Evolutionary conservation across 2,329 filamentous ascomycete species (phyloP).

Genomic region (Aureobasidium pullulans): DNA sequence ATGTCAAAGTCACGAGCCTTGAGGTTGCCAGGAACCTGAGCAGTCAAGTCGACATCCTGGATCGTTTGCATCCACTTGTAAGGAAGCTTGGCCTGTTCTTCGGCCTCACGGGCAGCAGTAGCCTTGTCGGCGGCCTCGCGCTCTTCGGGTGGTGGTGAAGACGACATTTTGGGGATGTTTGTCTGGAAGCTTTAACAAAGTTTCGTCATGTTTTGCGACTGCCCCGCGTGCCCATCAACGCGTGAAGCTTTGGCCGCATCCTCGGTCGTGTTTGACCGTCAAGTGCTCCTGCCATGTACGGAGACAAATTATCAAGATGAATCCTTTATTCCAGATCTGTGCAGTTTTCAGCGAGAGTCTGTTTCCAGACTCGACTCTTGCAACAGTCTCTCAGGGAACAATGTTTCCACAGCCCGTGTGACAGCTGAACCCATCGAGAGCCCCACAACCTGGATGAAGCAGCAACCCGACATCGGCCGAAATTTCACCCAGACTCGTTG

Average conservation of each 20-base stretch:
- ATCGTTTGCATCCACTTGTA: conserved; percentile 98
- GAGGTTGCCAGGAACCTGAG: conserved; percentile 71
- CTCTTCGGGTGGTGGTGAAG: conserved; percentile 46
- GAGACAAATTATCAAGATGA: too few relatives aligned
- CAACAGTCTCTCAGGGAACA: too few relatives aligned
- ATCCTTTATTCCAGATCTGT: not conserved
- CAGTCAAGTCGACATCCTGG: conserved; percentile 71
- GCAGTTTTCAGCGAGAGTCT: not conserved
- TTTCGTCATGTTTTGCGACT: conserved; percentile 7
- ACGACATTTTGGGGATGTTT: conserved; percentile 14
- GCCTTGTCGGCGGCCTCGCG: conserved; percentile 50
- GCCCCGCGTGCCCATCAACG: not conserved
- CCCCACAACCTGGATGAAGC: not conserved
- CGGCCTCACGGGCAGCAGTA: conserved; percentile 63
- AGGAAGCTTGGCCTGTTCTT: conserved; percentile 82
- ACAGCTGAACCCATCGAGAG: not conserved
- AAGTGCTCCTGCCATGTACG: too few relatives aligned
- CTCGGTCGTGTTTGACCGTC: too few relatives aligned
- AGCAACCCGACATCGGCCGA: conserved; percentile 12
- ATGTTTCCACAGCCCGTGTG: not conserved
- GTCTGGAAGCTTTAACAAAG: not conserved
- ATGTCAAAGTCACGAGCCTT: conserved; percentile 80
- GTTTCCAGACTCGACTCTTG: not conserved
- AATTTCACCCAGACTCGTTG: not conserved
- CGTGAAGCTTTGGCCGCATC: conserved; percentile 11